Conservation (phyloP, 306 rosid species). For the Glycine soja region DNA sequence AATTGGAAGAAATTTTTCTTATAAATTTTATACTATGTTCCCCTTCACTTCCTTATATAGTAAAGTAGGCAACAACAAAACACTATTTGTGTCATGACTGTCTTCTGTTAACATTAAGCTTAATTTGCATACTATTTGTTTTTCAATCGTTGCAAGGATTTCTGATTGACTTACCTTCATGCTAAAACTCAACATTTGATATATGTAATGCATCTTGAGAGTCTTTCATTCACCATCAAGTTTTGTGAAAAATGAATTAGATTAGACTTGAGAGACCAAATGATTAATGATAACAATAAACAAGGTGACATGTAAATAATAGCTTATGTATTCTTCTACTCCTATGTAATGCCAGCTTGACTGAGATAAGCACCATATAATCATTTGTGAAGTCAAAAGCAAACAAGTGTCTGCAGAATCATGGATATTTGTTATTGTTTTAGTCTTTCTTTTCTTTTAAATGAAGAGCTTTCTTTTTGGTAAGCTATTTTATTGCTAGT, state of each 20-base stretch:
- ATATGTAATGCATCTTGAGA: neutral
- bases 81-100: constrained; percentile 1
- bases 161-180: constrained; percentile 13
- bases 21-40: neutral
- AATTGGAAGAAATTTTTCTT: constrained; percentile 6
- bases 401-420: constrained; percentile 19
- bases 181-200: constrained; percentile 22
- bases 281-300: constrained; percentile 33
- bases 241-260: constrained; percentile 34
- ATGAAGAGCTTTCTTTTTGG: constrained; percentile 28
- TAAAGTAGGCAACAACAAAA: neutral
- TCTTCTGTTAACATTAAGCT: constrained; percentile 8
- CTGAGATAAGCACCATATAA: constrained; percentile 27
- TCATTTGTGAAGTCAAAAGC: constrained; percentile 2
- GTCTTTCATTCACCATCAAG: constrained; percentile 15
- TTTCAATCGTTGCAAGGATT: neutral
- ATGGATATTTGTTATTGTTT: neutral
- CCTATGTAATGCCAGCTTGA: constrained; percentile 13
- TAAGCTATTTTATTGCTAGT: constrained; percentile 19
- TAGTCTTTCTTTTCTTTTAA: constrained; percentile 40
- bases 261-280: constrained; percentile 33
- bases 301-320: constrained; percentile 1
- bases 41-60: neutral
- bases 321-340: constrained; percentile 5
- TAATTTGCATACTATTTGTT: neutral